These are phyloP conservation scores for Rhizopogon vinicolor DNA, from an alignment of 768 basidiomycete genomes.

Conservation along the genomic window DNA sequence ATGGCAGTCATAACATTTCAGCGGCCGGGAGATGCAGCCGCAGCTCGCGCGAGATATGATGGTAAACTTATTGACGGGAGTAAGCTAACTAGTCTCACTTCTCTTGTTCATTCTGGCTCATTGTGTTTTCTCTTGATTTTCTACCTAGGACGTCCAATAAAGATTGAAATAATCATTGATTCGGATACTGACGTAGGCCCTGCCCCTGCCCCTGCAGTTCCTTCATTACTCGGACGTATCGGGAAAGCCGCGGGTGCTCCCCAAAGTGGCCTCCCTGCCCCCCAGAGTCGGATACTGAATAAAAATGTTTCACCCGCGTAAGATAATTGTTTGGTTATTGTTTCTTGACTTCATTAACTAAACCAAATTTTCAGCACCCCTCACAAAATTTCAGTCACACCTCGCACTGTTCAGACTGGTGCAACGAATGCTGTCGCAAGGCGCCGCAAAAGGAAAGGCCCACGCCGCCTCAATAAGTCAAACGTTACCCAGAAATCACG, in stretches of 20 bases:
- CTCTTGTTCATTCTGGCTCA: background rate
- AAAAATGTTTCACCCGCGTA: background rate
- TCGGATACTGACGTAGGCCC: conserved; percentile 19
- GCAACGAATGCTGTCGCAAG: conserved; percentile 27
- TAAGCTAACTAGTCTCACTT: conserved; percentile 18
- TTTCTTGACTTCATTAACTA: background rate
- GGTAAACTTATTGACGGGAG: conserved; percentile 72
- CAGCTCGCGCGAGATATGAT: conserved; percentile 66
- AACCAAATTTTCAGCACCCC: conserved; percentile 3
- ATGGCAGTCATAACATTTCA: conserved; percentile 75
- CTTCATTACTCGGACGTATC: conserved; percentile 37
- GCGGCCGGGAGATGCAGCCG: conserved; percentile 54
- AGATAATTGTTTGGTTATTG: conserved; percentile 7
- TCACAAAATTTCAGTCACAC: conserved; percentile 13
- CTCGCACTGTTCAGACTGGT: conserved; percentile 10
- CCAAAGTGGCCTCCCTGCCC: background rate
- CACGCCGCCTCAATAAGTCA: conserved; percentile 64
- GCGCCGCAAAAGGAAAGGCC: conserved; percentile 63
- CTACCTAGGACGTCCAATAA: conserved; percentile 57
- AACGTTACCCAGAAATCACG: conserved; percentile 26
- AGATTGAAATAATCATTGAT: conserved; percentile 59
- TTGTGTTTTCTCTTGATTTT: background rate
- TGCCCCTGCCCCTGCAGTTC: conserved; percentile 18
- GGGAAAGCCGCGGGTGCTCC: conserved; percentile 10
- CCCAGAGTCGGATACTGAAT: conserved; percentile 15